Conservation (phyloP, 2,329 filamentous ascomycete genomes). For the Sporothrix euskadiensis region DNA sequence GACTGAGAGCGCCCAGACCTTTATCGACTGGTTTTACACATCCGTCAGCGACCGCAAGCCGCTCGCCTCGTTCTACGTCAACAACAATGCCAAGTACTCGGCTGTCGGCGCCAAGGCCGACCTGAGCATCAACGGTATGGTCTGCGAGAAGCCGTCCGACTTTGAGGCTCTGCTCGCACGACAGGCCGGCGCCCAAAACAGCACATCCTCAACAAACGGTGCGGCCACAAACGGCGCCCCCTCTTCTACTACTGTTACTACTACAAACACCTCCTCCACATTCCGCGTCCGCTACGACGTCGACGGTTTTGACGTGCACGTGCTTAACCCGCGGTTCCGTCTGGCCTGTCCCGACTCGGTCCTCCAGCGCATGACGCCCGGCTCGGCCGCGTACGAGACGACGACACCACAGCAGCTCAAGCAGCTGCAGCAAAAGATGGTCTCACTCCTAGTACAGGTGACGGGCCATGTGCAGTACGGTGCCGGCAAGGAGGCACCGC, state of each 20-base stretch:
- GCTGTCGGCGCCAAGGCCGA: constrained; percentile 57
- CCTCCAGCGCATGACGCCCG: constrained; percentile 33
- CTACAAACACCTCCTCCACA: constrained; percentile 2
- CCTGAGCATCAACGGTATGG: constrained; percentile 78
- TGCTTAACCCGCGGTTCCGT: constrained; percentile 68
- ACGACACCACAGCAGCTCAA: constrained; percentile 40
- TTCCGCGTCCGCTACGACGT: constrained; percentile 64
- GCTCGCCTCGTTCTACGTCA: constrained; percentile 71
- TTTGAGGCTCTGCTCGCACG: constrained; percentile 69
- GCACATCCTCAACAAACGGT: no score
- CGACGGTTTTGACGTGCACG: constrained; percentile 74
- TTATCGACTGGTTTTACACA: constrained; percentile 73
- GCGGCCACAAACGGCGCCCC: constrained; percentile 18
- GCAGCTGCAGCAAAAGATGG: constrained; percentile 57
- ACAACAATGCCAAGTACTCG: constrained; percentile 54
- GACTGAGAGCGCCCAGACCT: constrained; percentile 62
- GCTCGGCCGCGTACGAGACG: constrained; percentile 23
- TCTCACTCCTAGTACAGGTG: constrained; percentile 70
- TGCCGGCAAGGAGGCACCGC: constrained; percentile 60
- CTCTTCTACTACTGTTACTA: neutral
- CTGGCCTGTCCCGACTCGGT: constrained; percentile 55
- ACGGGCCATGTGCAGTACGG: constrained; percentile 72
- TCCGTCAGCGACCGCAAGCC: constrained; percentile 63
- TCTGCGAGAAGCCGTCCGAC: constrained; percentile 60
- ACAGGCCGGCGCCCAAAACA: constrained; percentile 50